phyloP scores from a whole-genome alignment of 805 yeast genomes.

The Candida loeiensis region DNA sequence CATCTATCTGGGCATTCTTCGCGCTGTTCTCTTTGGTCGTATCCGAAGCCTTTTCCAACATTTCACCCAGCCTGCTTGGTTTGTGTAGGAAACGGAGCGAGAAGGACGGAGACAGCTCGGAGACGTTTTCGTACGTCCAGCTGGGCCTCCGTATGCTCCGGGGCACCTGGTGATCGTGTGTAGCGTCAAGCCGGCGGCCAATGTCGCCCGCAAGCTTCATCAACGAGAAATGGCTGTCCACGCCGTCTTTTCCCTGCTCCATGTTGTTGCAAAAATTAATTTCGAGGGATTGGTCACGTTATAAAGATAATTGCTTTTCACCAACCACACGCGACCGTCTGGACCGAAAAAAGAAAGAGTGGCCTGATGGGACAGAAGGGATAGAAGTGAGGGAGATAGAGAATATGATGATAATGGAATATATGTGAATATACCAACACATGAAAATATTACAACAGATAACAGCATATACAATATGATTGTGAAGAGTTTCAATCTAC shows the following conservation, averaged over 20 bases:
- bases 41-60: slow-evolving; percentile 29
- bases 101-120: slow-evolving; percentile 14
- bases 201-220: background rate
- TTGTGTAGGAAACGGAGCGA: slow-evolving; percentile 38
- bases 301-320: no score
- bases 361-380: background rate
- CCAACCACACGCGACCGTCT: no score
- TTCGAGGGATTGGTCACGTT: no score
- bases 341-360: background rate
- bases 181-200: background rate
- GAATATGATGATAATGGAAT: no score
- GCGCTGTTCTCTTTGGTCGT: slow-evolving; percentile 26
- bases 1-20: slow-evolving; percentile 4
- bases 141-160: slow-evolving; percentile 4
- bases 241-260: background rate
- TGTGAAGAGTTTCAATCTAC: no score
- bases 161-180: background rate
- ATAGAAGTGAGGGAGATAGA: background rate
- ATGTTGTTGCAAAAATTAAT: slow-evolving; percentile 1
- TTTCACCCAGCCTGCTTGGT: slow-evolving; percentile 33
- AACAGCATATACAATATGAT: no score
- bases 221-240: background rate
- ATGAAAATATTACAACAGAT: no score
- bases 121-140: slow-evolving; percentile 5
- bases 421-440: no score